Conservation (phyloP, 441 rosid species). For the Jatropha multifida region DNA sequence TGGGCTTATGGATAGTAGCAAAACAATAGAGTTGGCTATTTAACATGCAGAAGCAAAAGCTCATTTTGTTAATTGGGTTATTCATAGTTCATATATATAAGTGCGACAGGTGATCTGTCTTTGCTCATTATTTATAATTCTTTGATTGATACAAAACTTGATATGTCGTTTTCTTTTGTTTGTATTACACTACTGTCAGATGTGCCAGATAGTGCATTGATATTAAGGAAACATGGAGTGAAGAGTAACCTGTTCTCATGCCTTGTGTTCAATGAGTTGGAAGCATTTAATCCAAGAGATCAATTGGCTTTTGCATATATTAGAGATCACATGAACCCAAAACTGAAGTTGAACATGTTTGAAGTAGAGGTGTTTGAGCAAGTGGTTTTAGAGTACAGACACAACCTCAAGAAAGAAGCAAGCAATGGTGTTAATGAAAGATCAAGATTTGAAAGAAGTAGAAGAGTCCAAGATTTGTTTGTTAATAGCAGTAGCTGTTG, state of each 20-base stretch:
- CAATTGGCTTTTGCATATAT: constrained; percentile 78
- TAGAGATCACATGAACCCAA: constrained; percentile 61
- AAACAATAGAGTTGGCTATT: too few relatives aligned
- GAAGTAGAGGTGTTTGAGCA: constrained; percentile 80
- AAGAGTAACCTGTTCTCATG: constrained; percentile 70
- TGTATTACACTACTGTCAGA: constrained; percentile 34
- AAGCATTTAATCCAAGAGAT: constrained; percentile 81
- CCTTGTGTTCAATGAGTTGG: constrained; percentile 75
- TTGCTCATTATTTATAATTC: too few relatives aligned
- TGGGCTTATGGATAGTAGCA: too few relatives aligned
- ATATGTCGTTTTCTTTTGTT: neutral
- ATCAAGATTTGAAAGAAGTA: constrained; percentile 21
- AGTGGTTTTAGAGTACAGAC: constrained; percentile 69
- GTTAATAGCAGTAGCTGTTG: constrained; percentile 39
- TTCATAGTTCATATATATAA: too few relatives aligned
- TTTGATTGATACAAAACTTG: neutral
- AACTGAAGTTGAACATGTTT: constrained; percentile 70
- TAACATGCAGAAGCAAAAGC: too few relatives aligned
- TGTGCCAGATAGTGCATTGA: constrained; percentile 79
- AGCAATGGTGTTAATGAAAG: constrained; percentile 2
- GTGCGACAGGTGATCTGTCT: too few relatives aligned
- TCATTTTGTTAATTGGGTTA: too few relatives aligned
- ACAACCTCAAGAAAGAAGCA: constrained; percentile 45
- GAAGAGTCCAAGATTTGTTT: constrained; percentile 40
- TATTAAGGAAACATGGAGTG: constrained; percentile 60